A percentile compares a stretch with the other conserved stretches of the same genome.
These are phyloP conservation scores for Amyloporia xantha DNA, from an alignment of 768 basidiomycete species.

Conservation along the genomic window DNA sequence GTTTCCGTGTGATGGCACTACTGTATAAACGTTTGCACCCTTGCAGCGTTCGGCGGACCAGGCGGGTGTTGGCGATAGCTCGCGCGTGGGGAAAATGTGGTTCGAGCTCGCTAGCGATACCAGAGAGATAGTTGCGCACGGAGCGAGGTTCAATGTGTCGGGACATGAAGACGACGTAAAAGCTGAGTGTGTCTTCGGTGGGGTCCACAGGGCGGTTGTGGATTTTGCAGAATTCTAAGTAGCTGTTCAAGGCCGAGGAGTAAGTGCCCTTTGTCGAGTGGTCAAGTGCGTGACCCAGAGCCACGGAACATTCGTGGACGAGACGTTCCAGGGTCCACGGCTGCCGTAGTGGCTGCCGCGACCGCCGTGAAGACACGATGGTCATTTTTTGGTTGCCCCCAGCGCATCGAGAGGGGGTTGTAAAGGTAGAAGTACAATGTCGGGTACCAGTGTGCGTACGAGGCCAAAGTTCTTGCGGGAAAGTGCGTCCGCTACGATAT, in stretches of 20 bases:
- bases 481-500: constrained; percentile 19
- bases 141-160: constrained; percentile 31
- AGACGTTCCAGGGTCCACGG: constrained; percentile 32
- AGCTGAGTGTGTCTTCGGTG: constrained; percentile 30
- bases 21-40: constrained; percentile 25
- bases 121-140: constrained; percentile 31
- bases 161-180: constrained; percentile 30
- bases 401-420: constrained; percentile 17
- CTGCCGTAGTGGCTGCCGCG: constrained; percentile 26
- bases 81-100: constrained; percentile 25
- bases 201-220: constrained; percentile 32
- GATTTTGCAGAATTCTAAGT: constrained; percentile 26
- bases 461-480: constrained; percentile 8
- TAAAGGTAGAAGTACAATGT: background rate
- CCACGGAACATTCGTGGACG: constrained; percentile 25
- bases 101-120: constrained; percentile 30
- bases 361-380: background rate
- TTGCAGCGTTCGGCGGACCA: constrained; percentile 25
- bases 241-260: constrained; percentile 31
- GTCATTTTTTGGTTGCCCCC: constrained; percentile 21
- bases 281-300: constrained; percentile 27
- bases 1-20: constrained; percentile 21
- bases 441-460: background rate
- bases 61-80: constrained; percentile 3
- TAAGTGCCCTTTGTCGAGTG: constrained; percentile 20